Conservation (phyloP, 768 basidiomycete genomes). For the Ephemerocybe angulata region DNA sequence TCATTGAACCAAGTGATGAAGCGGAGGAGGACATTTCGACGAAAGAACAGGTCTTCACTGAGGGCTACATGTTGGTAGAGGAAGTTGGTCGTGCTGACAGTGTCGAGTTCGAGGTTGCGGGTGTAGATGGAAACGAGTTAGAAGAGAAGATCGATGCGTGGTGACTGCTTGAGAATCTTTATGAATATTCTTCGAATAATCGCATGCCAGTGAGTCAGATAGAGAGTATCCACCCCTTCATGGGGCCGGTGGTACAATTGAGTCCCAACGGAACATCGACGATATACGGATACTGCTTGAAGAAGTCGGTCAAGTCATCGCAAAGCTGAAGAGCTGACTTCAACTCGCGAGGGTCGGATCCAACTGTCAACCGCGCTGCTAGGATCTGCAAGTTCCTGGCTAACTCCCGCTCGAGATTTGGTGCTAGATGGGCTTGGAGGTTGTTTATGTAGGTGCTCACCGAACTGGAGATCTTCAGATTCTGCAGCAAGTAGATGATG, state of each 20-base stretch:
- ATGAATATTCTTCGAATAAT: slow-evolving; percentile 77
- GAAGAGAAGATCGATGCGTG: slow-evolving; percentile 84
- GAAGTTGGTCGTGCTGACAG: slow-evolving; percentile 75
- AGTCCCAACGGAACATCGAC: slow-evolving; percentile 76
- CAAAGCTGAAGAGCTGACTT: slow-evolving; percentile 76
- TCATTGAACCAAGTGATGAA: slow-evolving; percentile 89
- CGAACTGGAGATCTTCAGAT: slow-evolving; percentile 74
- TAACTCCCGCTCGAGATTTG: slow-evolving; percentile 66
- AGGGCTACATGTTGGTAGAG: no score
- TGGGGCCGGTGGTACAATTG: slow-evolving; percentile 43
- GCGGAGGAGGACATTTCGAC: no score
- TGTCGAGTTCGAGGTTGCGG: slow-evolving; percentile 76
- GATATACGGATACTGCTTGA: slow-evolving; percentile 60
- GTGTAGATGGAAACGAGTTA: slow-evolving; percentile 81
- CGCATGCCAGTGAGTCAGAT: slow-evolving; percentile 55
- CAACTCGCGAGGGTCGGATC: slow-evolving; percentile 43
- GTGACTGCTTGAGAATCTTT: slow-evolving; percentile 60
- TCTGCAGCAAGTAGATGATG: slow-evolving; percentile 76
- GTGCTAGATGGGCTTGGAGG: no score
- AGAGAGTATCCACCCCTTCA: slow-evolving; percentile 41
- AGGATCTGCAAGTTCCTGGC: slow-evolving; percentile 55
- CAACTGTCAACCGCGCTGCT: slow-evolving; percentile 47
- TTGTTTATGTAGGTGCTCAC: slow-evolving; percentile 74
- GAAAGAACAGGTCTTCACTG: no score
- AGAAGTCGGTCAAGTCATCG: slow-evolving; percentile 77